Conservation (phyloP, 2,329 filamentous ascomycete species). For the Ophiognomonia clavigignenti-juglandacearum region DNA sequence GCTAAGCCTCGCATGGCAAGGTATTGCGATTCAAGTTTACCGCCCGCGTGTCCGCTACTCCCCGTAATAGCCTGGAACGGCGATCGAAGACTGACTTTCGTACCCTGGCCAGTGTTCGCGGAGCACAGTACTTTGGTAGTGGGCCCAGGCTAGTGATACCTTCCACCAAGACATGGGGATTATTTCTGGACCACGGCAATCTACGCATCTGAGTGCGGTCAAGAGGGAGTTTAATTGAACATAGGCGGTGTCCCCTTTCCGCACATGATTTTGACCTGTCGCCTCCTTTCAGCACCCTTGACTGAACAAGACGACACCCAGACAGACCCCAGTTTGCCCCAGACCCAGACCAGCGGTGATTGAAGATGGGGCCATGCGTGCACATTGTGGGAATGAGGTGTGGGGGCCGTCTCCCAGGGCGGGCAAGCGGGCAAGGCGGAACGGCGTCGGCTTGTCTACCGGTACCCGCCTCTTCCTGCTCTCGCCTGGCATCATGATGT, state of each 20-base stretch:
- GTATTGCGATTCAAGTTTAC: too few species aligned
- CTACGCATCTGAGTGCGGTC: conserved; percentile 1
- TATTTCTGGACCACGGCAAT: too few species aligned
- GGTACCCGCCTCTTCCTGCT: too few species aligned
- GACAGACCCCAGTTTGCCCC: background rate
- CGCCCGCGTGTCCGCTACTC: too few species aligned
- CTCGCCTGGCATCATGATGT: background rate
- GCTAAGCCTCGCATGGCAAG: too few species aligned
- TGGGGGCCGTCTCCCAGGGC: background rate
- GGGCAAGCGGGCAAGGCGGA: conserved; percentile 1
- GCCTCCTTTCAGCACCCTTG: background rate
- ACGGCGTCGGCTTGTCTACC: background rate
- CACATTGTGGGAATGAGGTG: conserved; percentile 1
- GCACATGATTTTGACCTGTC: background rate
- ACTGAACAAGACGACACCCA: too few species aligned
- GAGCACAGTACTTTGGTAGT: too few species aligned
- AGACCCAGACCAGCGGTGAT: background rate
- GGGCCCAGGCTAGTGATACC: too few species aligned
- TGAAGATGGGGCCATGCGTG: background rate
- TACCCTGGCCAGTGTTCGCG: too few species aligned
- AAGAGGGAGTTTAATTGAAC: background rate
- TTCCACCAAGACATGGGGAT: too few species aligned
- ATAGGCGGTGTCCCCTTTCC: background rate
- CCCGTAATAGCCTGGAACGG: too few species aligned
- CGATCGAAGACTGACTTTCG: too few species aligned